Evolutionary conservation across 768 basidiomycete genomes (phyloP).

Genomic region (Punctularia strigosozonata): DNA sequence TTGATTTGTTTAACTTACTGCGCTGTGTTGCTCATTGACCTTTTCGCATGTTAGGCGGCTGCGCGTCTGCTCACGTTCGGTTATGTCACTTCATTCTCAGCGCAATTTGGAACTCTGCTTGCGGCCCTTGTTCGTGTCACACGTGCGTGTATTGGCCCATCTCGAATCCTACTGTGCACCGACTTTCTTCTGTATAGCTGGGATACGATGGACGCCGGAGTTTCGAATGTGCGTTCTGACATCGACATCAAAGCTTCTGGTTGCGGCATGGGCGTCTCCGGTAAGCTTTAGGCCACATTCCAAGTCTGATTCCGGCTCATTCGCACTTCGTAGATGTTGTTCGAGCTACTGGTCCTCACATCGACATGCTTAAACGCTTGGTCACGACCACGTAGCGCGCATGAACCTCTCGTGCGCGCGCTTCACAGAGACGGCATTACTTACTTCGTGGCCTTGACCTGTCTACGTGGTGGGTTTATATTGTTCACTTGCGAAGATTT

Average conservation of each 20-base stretch:
- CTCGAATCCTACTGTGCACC: neutral
- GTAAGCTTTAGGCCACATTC: slow-evolving; percentile 11
- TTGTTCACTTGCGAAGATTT: too few species aligned
- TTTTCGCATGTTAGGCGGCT: too few species aligned
- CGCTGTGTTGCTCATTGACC: slow-evolving; percentile 16
- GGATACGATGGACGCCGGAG: slow-evolving; percentile 10
- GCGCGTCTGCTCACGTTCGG: too few species aligned
- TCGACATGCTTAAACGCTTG: slow-evolving; percentile 23
- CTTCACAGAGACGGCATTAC: slow-evolving; percentile 23
- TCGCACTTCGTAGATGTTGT: slow-evolving; percentile 16
- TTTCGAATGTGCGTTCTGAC: slow-evolving; percentile 18
- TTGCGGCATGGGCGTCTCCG: slow-evolving; percentile 20
- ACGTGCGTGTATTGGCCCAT: slow-evolving; percentile 11
- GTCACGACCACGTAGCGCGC: slow-evolving; percentile 18
- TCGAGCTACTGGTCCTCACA: slow-evolving; percentile 21
- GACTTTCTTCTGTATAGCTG: slow-evolving; percentile 10
- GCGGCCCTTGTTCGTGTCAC: slow-evolving; percentile 12
- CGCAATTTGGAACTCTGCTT: slow-evolving; percentile 14
- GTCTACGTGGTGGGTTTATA: slow-evolving; percentile 10
- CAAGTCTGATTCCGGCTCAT: neutral
- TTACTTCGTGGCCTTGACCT: slow-evolving; percentile 26
- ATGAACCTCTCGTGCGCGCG: slow-evolving; percentile 15
- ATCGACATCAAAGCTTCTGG: slow-evolving; percentile 9
- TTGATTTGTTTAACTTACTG: slow-evolving; percentile 9
- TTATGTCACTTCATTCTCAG: too few species aligned